Evolutionary conservation across 2,329 filamentous ascomycete genomes (phyloP), one percentile per base, ranked within the genome.

Genomic region (Diplodia scrobiculata): DNA sequence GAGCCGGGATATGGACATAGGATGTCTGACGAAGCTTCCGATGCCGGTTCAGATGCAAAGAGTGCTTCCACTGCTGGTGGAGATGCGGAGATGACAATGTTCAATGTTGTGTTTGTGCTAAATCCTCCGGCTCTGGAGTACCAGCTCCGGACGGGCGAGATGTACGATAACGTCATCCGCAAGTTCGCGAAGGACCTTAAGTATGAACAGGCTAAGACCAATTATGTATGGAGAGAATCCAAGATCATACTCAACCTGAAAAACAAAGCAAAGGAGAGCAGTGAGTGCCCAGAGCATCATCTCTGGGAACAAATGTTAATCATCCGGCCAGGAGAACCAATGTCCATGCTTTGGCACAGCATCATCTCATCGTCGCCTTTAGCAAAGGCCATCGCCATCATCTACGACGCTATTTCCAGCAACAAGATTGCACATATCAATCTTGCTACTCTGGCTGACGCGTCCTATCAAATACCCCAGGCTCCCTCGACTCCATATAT

Each of bases 41-140:
- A 78, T 60, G 73, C 72, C 17, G 77, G 75, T n/a, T 75, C 67
- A 36, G 76, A 78, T 41, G 71, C 74, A n/a, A 78, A 73, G 59
- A 76, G 74, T 34, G 75, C 78, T 73, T 77, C 74, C 14, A 76
- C 73, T 10, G 78, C 77, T 14, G 70, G 71, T 48, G 77, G 82
- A 48, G 83, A 89, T 68, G 83, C 87, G 73, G 88, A 91, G 74
- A 93, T 98, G 91, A 92, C 89, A 69, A 98, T 98, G 94, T 99
- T 99, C 79, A 96, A 97, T 76, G 86, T 97, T 11, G 92, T 98
- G 27, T 98, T 98, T 76, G 91, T 97, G 60, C 81, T 97, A 69
- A 90, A 91, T 70, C 91, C 92, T 2, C 89, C 89, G 59, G 87
- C 89, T 63, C 83, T 93, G 66, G 91, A 97, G 73, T 88, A 90